Evolutionary conservation across 1,139 yeast species (phyloP).

Genomic region (Blastobotrys malaysiensis): DNA sequence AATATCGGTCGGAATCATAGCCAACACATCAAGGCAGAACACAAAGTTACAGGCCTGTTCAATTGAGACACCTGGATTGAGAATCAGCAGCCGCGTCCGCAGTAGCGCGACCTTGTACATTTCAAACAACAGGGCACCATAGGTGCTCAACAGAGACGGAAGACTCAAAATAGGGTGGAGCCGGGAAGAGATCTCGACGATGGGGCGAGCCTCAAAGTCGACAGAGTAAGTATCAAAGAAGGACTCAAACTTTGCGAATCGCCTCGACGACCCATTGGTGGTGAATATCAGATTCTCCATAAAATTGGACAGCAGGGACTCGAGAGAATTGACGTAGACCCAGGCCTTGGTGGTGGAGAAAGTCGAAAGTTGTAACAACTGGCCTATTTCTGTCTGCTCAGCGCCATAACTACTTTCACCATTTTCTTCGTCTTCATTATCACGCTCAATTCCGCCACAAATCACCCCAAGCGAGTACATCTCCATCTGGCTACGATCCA

Average conservation of each 20-base stretch:
- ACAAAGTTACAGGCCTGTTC: slow-evolving; percentile 43
- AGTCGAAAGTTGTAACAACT: slow-evolving; percentile 14
- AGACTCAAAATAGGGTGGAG: slow-evolving; percentile 48
- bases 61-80: slow-evolving; percentile 32
- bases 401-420: slow-evolving; percentile 14
- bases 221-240: slow-evolving; percentile 10
- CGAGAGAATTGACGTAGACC: slow-evolving; percentile 49
- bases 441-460: slow-evolving; percentile 10
- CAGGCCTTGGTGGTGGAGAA: slow-evolving; percentile 39
- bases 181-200: slow-evolving; percentile 1
- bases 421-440: slow-evolving; percentile 3
- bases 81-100: slow-evolving; percentile 55
- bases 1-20: slow-evolving; percentile 42
- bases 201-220: slow-evolving; percentile 3
- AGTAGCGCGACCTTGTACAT: slow-evolving; percentile 65
- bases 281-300: slow-evolving; percentile 23
- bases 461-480: slow-evolving; percentile 33
- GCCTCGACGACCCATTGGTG: neutral
- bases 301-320: slow-evolving; percentile 39
- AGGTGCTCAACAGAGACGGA: slow-evolving; percentile 42
- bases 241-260: slow-evolving; percentile 10
- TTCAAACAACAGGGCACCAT: slow-evolving; percentile 71
- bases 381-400: neutral
- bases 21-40: slow-evolving; percentile 45
- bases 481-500: slow-evolving; percentile 19